Conservation (phyloP, 2,329 filamentous ascomycete species). For the Monosporascus cannonballus region DNA sequence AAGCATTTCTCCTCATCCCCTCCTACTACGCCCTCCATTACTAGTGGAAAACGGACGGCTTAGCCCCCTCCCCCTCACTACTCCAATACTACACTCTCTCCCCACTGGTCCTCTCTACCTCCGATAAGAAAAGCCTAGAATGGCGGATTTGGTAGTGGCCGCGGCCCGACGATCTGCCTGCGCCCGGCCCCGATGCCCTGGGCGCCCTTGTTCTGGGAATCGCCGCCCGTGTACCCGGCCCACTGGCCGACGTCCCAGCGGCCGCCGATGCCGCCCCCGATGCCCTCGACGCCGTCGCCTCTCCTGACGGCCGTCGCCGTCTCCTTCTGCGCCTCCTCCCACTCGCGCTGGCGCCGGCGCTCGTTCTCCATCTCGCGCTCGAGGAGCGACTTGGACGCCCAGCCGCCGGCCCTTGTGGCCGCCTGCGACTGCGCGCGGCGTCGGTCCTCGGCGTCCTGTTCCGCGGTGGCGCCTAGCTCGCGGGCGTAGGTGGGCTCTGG, state of each 20-base stretch:
- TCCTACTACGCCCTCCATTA: too few relatives aligned
- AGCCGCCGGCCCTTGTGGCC: conserved; percentile 56
- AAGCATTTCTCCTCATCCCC: too few relatives aligned
- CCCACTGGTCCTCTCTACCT: too few relatives aligned
- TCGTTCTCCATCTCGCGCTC: conserved; percentile 80
- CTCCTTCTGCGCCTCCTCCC: conserved; percentile 69
- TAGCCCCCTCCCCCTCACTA: too few relatives aligned
- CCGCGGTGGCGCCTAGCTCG: conserved; percentile 50
- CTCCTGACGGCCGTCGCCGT: conserved; percentile 49
- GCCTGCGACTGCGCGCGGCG: conserved; percentile 52
- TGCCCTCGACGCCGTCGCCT: conserved; percentile 51
- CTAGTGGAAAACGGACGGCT: too few relatives aligned
- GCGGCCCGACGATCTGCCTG: conserved; percentile 73
- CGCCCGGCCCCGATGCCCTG: conserved; percentile 64
- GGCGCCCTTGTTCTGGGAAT: conserved; percentile 62
- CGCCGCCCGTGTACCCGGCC: conserved; percentile 68
- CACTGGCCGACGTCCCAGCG: conserved; percentile 74
- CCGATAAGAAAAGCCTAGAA: not conserved
- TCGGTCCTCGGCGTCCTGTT: conserved; percentile 57
- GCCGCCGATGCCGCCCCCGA: conserved; percentile 60
- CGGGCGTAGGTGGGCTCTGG: conserved; percentile 47
- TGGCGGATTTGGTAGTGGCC: conserved; percentile 50
- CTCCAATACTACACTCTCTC: too few relatives aligned
- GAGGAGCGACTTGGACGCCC: conserved; percentile 63
- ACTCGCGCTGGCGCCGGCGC: conserved; percentile 68